Evolutionary conservation across 2,329 filamentous ascomycete genomes (phyloP), one percentile per base, ranked within the genome.

Genomic region (Nannizzia gypsea): DNA sequence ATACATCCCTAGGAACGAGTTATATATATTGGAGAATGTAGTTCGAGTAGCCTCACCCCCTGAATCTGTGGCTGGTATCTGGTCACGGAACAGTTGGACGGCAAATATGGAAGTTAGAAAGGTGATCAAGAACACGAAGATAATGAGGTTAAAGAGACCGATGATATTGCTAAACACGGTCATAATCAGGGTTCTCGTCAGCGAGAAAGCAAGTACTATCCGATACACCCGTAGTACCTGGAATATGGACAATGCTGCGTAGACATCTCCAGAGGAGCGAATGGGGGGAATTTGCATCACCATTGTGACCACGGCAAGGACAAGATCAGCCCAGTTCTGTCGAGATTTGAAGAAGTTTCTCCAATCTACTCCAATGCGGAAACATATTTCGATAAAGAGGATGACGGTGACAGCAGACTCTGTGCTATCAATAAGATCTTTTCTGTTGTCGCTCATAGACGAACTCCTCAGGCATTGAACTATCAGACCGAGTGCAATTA

Each of bases 1-100:
- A 70, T 99, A 99, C 90, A 99, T 97, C 60, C 91, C 93, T 15
- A 99, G 78, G 69, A 99, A 99, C 0, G 90, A 88, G 69, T 97
- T 97, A 77, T 87, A 99, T 38, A 99, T 93, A 42, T 89, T 89
- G 69, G 84, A 85, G 71, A 99, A 99, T 0, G 89, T 88, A 46
- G 93, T 83, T 22, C 81, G 75, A 63, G 88, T 84, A 2, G 81
- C 73, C 1, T 87, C 77, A 2, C 84, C 87, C n/a, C 74, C 71
- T 1, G 77, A 72, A 64, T 89, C 83, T n/a, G 78, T 67, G 34
- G 79, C 67, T 0, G 89, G 86, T 28, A 97, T 82, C 66, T 95
- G 86, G 31, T 91, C 91, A 38, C 93, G 86, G 68, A 99, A 95
- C 3, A 99, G 83, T 71, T 99, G 92, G 1, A 88, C 84, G 5